Conservation (phyloP, 31 red algal species). For the Porphyra umbilicalis region DNA sequence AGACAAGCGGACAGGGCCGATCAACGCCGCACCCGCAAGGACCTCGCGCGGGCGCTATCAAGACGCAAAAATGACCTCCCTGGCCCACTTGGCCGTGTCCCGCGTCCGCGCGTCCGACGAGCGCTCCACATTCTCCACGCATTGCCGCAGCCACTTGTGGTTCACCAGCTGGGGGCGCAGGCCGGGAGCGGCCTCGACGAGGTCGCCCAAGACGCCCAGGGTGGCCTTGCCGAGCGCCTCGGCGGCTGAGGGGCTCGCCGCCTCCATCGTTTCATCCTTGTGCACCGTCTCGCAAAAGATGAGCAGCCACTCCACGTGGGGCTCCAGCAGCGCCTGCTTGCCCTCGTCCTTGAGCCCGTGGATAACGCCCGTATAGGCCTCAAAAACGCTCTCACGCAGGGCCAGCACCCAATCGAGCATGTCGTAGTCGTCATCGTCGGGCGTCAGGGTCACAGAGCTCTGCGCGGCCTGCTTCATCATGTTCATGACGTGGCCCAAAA, state of each 20-base stretch:
- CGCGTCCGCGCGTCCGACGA: conserved; percentile 47
- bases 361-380: conserved; percentile 89
- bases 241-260: conserved; percentile 2
- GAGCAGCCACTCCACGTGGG: conserved; percentile 65
- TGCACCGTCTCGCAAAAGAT: conserved; percentile 57
- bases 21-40: no score
- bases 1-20: no score
- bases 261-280: conserved; percentile 5
- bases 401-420: conserved; percentile 77
- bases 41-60: no score
- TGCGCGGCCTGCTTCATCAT: conserved; percentile 83
- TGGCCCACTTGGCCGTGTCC: conserved; percentile 59
- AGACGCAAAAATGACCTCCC: conserved; percentile 23
- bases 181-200: conserved; percentile 48
- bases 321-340: conserved; percentile 48
- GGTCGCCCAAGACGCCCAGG: conserved; percentile 57
- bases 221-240: conserved; percentile 46
- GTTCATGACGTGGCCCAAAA: conserved; percentile 71
- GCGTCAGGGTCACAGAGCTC: conserved; percentile 41
- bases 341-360: conserved; percentile 60
- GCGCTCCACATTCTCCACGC: conserved; percentile 30
- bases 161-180: conserved; percentile 17
- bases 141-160: conserved; percentile 34
- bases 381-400: conserved; percentile 85
- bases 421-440: conserved; percentile 76